phyloP scores from a whole-genome alignment of 1,139 yeast species.

The Hemisphaericaspora subhashii region DNA sequence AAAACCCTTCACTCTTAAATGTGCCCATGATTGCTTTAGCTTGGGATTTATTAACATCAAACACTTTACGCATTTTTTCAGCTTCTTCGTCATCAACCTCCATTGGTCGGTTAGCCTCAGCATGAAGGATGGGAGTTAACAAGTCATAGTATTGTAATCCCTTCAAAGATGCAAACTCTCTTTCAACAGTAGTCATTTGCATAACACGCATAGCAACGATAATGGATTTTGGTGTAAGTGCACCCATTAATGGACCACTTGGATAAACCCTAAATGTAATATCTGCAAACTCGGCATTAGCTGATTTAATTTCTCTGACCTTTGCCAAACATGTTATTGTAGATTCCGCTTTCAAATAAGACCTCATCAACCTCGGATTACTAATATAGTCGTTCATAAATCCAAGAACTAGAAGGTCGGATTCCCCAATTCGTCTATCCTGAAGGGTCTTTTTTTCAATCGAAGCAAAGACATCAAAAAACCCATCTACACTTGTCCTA shows the following conservation, averaged over 20 bases:
- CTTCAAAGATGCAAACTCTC: slow-evolving; percentile 83
- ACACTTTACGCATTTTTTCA: slow-evolving; percentile 40
- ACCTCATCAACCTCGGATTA: slow-evolving; percentile 16
- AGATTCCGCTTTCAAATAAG: slow-evolving; percentile 26
- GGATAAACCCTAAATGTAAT: slow-evolving; percentile 69
- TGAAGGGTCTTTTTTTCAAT: slow-evolving; percentile 52
- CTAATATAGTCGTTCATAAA: slow-evolving; percentile 32
- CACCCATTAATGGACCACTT: slow-evolving; percentile 48
- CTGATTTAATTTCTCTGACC: slow-evolving; percentile 66
- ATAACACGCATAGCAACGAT: slow-evolving; percentile 70
- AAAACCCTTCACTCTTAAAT: slow-evolving; percentile 68
- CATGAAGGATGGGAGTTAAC: slow-evolving; percentile 60
- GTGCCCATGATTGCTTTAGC: slow-evolving; percentile 85
- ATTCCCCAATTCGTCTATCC: slow-evolving; percentile 62
- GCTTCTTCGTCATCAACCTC: slow-evolving; percentile 37
- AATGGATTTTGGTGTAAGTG: slow-evolving; percentile 62
- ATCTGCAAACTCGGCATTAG: slow-evolving; percentile 67
- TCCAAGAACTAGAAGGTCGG: slow-evolving; percentile 75
- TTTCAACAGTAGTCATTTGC: slow-evolving; percentile 88
- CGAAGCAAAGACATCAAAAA: slow-evolving; percentile 86
- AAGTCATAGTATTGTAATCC: slow-evolving; percentile 84
- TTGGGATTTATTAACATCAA: slow-evolving; percentile 79
- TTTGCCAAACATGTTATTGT: slow-evolving; percentile 70
- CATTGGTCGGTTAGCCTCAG: slow-evolving; percentile 52
- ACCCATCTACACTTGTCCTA: slow-evolving; percentile 79